Conservation (phyloP, 345 rosid species). For the Populus pruinosa region DNA sequence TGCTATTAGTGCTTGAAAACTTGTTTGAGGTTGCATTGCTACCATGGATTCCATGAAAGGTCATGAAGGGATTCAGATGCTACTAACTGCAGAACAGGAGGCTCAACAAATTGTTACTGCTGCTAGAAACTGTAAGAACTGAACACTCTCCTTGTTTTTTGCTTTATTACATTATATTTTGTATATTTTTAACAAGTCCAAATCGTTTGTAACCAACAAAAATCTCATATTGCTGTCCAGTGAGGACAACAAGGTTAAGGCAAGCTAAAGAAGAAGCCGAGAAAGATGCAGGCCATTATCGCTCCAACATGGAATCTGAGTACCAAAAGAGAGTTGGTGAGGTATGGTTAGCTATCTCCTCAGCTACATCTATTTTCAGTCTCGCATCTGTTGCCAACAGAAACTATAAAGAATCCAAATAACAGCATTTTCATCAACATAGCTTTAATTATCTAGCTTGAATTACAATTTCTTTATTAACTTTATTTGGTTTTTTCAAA, state of each 20-base stretch:
- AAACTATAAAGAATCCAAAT: too few species aligned
- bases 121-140: constrained; percentile 42
- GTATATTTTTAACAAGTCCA: background rate
- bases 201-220: background rate
- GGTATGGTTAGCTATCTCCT: constrained; percentile 10
- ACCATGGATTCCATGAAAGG: constrained; percentile 36
- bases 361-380: background rate
- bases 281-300: constrained; percentile 31
- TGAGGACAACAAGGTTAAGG: constrained; percentile 41
- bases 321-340: constrained; percentile 32
- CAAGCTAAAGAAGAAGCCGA: constrained; percentile 62
- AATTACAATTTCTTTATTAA: background rate
- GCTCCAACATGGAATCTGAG: constrained; percentile 38
- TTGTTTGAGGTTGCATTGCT: background rate
- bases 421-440: too few species aligned
- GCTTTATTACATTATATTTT: background rate
- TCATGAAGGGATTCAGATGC: constrained; percentile 59
- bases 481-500: background rate
- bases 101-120: constrained; percentile 48
- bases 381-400: background rate
- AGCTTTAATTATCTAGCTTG: background rate
- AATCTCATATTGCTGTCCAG: constrained; percentile 10
- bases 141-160: background rate
- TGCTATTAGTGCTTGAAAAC: too few species aligned
- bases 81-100: constrained; percentile 52